Percentiles rank a stretch among this genome's conserved stretches.
Conservation (phyloP, 1,284 basidiomycete species). For the Malassezia furfur region DNA sequence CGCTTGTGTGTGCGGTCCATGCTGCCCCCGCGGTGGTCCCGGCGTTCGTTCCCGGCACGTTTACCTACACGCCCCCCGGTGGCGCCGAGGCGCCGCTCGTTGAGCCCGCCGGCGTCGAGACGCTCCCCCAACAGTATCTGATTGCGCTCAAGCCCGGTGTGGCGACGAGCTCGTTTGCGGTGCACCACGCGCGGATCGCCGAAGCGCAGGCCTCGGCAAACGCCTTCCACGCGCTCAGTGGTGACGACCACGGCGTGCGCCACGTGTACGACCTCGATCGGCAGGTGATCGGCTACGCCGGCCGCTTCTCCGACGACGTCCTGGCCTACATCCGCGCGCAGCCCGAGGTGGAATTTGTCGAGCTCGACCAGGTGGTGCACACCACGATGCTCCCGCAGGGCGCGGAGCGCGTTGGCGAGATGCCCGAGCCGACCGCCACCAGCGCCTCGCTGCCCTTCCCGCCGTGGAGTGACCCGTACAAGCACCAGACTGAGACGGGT, state of each 20-base stretch:
- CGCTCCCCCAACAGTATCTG: slow-evolving; percentile 33
- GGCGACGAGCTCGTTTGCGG: slow-evolving; percentile 27
- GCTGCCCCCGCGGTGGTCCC: neutral
- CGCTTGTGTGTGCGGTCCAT: too few species aligned
- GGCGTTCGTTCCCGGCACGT: neutral
- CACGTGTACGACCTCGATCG: slow-evolving; percentile 37
- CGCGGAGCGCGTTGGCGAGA: slow-evolving; percentile 31
- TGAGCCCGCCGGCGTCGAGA: neutral
- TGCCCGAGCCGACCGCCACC: slow-evolving; percentile 32
- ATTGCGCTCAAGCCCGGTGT: slow-evolving; percentile 44
- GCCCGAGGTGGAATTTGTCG: slow-evolving; percentile 87
- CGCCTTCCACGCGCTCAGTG: neutral
- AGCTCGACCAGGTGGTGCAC: slow-evolving; percentile 59
- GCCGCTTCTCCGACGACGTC: slow-evolving; percentile 65
- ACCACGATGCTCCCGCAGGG: slow-evolving; percentile 39
- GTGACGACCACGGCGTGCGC: slow-evolving; percentile 19
- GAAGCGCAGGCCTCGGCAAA: neutral
- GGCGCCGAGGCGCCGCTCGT: slow-evolving; percentile 5
- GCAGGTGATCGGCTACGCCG: slow-evolving; percentile 68
- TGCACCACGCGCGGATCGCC: slow-evolving; percentile 24
- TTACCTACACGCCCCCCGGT: too few species aligned
- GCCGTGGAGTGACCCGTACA: slow-evolving; percentile 24
- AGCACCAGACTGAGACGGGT: slow-evolving; percentile 55
- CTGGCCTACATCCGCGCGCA: slow-evolving; percentile 69
- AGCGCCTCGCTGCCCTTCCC: slow-evolving; percentile 28